These are phyloP conservation scores for Paramecium octaurelia DNA, from an alignment of 73 alveolate species.

Conservation along the genomic window DNA sequence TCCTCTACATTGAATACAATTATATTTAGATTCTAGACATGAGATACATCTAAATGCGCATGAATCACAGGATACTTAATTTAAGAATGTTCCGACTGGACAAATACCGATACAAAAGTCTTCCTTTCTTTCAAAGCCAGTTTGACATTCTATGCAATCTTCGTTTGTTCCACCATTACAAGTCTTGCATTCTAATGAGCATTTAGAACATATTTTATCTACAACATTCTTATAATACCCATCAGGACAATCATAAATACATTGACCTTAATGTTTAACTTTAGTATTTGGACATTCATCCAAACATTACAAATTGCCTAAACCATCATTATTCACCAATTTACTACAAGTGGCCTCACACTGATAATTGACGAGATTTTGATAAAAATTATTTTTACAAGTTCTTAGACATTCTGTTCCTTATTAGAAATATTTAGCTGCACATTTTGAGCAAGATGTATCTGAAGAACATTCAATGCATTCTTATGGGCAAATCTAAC, in stretches of 20 bases:
- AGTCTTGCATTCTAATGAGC: not conserved
- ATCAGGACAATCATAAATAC: not conserved
- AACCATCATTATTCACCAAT: not conserved
- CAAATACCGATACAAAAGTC: not conserved
- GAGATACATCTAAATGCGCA: not conserved
- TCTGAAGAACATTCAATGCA: not conserved
- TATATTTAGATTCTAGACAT: not conserved
- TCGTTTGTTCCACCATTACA: not conserved
- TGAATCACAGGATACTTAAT: not conserved
- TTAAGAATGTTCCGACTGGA: not conserved
- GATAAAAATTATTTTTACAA: not conserved
- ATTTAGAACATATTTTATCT: not conserved
- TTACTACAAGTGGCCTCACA: not conserved
- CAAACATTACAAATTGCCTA: not conserved
- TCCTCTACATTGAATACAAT: not conserved
- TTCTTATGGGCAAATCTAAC: not conserved
- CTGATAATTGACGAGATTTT: not conserved
- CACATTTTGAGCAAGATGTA: not conserved
- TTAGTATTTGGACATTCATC: not conserved
- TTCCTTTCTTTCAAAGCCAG: not conserved
- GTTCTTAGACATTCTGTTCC: not conserved
- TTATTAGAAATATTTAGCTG: not conserved
- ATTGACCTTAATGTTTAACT: not conserved
- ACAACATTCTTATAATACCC: not conserved
- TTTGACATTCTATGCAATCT: not conserved